Conservation (phyloP, 345 rosid genomes). For the Bruguiera gymnorhiza region DNA sequence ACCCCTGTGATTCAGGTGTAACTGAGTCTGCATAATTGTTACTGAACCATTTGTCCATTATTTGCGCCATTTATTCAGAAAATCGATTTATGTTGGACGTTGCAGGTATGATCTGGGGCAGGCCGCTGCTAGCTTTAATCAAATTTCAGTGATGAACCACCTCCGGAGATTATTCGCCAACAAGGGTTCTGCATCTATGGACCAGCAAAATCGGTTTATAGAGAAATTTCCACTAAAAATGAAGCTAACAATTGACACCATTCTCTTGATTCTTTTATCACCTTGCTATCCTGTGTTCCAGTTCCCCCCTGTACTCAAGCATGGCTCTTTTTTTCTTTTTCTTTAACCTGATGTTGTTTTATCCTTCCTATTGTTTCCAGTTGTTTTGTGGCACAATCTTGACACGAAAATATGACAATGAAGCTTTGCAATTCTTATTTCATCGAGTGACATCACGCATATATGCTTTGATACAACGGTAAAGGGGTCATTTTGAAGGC, state of each 20-base stretch:
- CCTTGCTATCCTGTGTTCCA: not conserved
- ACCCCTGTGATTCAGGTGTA: not conserved
- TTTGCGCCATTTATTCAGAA: not conserved
- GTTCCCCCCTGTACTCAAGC: too few species aligned
- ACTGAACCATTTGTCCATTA: not conserved
- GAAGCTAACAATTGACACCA: slow-evolving; percentile 80
- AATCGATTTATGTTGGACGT: slow-evolving; percentile 5
- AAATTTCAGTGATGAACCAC: slow-evolving; percentile 88
- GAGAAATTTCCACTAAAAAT: slow-evolving; percentile 71
- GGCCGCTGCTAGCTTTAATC: slow-evolving; percentile 78
- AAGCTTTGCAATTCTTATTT: not conserved
- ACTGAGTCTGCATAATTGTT: not conserved
- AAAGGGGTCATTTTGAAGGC: too few species aligned
- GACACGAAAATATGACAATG: too few species aligned
- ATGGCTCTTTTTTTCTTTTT: not conserved
- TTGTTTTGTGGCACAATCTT: too few species aligned
- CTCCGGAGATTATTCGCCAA: slow-evolving; percentile 81
- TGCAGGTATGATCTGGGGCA: slow-evolving; percentile 87
- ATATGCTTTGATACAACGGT: too few species aligned
- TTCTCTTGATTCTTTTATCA: slow-evolving; percentile 44
- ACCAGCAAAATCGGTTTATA: slow-evolving; percentile 65
- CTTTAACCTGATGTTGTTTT: not conserved
- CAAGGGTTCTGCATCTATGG: slow-evolving; percentile 90
- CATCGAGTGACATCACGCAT: too few species aligned
- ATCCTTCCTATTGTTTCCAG: not conserved